Evolutionary conservation across 352 stramenopile species (phyloP).

Genomic region (Plasmopara muralis): DNA sequence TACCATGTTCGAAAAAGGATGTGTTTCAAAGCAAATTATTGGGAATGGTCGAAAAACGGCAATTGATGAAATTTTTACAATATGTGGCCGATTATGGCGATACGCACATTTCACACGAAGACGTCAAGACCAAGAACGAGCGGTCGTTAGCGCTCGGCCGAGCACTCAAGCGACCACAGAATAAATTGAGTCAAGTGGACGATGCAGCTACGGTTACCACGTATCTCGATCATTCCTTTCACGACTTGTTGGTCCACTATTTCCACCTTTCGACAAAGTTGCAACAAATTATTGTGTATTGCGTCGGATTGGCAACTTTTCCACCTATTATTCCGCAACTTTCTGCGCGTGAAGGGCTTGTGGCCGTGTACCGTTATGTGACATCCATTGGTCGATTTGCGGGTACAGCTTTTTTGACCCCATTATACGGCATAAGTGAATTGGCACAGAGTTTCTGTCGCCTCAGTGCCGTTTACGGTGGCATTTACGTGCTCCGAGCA

Average conservation of each 20-base stretch:
- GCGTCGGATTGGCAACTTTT: slow-evolving; percentile 68
- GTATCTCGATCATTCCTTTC: slow-evolving; percentile 58
- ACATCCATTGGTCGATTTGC: slow-evolving; percentile 82
- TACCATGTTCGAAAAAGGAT: slow-evolving; percentile 87
- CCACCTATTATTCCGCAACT: slow-evolving; percentile 41
- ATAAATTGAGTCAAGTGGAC: slow-evolving; percentile 59
- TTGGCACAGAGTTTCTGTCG: slow-evolving; percentile 86
- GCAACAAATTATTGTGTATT: slow-evolving; percentile 81
- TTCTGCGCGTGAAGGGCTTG: slow-evolving; percentile 40
- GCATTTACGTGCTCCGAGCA: slow-evolving; percentile 76
- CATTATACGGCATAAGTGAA: slow-evolving; percentile 82
- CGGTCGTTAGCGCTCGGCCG: slow-evolving; percentile 65
- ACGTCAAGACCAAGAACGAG: slow-evolving; percentile 84
- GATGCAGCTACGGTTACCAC: slow-evolving; percentile 23
- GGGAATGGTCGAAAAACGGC: slow-evolving; percentile 80
- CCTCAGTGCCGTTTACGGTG: slow-evolving; percentile 79
- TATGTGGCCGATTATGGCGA: slow-evolving; percentile 83
- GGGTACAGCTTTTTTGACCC: slow-evolving; percentile 73
- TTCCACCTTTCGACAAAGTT: slow-evolving; percentile 77
- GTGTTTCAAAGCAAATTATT: slow-evolving; percentile 85
- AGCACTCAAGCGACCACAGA: slow-evolving; percentile 79
- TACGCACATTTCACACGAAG: slow-evolving; percentile 59
- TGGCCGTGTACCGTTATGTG: slow-evolving; percentile 54
- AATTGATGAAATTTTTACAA: slow-evolving; percentile 89
- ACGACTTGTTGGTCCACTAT: slow-evolving; percentile 53